A percentile compares a stretch with the other conserved stretches of the same genome.
Evolutionary conservation across 331 rosid species (phyloP).

Genomic region (Telfairia occidentalis): DNA sequence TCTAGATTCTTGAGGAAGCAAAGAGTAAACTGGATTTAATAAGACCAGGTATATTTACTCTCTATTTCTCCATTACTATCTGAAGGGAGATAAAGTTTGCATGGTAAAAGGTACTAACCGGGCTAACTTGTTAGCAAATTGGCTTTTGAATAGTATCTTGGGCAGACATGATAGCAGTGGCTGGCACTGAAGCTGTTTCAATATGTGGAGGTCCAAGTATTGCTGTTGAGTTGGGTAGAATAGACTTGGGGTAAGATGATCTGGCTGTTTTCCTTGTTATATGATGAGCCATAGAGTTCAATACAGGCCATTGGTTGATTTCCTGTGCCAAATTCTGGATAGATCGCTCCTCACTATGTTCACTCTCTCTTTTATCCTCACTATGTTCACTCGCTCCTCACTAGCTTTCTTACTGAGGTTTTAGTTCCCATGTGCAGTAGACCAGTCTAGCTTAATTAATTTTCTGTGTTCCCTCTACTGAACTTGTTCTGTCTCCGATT

Average conservation of each 20-base stretch:
- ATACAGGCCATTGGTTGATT: not conserved
- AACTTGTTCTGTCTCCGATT: not conserved
- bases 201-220: conserved; percentile 84
- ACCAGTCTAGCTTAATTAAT: not conserved
- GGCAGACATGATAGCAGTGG: conserved; percentile 89
- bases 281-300: not conserved
- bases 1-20: conserved; percentile 66
- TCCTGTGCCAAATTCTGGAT: not conserved
- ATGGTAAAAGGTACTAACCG: conserved; percentile 10
- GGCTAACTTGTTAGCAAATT: conserved; percentile 22
- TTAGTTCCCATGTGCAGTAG: not conserved
- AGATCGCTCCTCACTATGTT: not conserved
- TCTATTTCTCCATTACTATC: conserved; percentile 6
- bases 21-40: conserved; percentile 64
- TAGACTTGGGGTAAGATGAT: conserved; percentile 55
- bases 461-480: not conserved
- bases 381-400: not conserved
- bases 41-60: conserved; percentile 46
- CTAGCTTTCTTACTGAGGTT: not conserved
- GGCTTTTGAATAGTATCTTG: conserved; percentile 56
- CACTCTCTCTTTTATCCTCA: not conserved
- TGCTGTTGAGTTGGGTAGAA: conserved; percentile 59
- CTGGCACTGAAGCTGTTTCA: conserved; percentile 92
- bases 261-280: conserved; percentile 11
- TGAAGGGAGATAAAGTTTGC: conserved; percentile 8